Evolutionary conservation across 371 early-diverging fungal genomes (phyloP).

Genomic region (Syncephalastrum monosporum): DNA sequence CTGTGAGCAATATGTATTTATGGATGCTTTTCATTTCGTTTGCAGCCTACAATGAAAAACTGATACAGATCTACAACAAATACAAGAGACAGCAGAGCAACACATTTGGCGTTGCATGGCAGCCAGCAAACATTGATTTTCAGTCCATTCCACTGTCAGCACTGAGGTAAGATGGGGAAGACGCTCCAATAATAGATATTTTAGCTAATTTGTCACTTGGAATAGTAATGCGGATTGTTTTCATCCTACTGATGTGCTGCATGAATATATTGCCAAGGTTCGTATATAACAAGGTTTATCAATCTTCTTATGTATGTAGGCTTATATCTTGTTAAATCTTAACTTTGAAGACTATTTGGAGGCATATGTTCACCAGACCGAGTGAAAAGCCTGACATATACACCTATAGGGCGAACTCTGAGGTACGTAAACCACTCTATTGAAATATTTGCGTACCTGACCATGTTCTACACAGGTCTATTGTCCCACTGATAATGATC

Average conservation of each 20-base stretch:
- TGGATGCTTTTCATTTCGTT: neutral
- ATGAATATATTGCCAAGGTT: slow-evolving; percentile 20
- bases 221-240: slow-evolving; percentile 16
- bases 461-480: slow-evolving; percentile 3
- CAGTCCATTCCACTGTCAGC: slow-evolving; percentile 4
- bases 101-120: slow-evolving; percentile 11
- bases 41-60: slow-evolving; percentile 11
- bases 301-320: too few relatives aligned
- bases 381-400: slow-evolving; percentile 1
- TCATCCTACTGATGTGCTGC: slow-evolving; percentile 13
- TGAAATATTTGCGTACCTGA: neutral
- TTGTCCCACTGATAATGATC: slow-evolving; percentile 17
- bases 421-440: slow-evolving; percentile 2
- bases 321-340: neutral
- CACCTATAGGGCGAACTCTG: slow-evolving; percentile 3
- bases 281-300: neutral
- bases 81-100: slow-evolving; percentile 5
- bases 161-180: slow-evolving; percentile 7
- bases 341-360: slow-evolving; percentile 12
- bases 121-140: slow-evolving; percentile 13
- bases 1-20: neutral
- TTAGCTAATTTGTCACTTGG: neutral
- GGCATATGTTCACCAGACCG: slow-evolving; percentile 9
- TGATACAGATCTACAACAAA: slow-evolving; percentile 8
- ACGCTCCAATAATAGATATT: too few relatives aligned